Evolutionary conservation across 352 stramenopile species (phyloP), one percentile per base, ranked within the genome.

Genomic region (Pythium rhizo-oryzae): DNA sequence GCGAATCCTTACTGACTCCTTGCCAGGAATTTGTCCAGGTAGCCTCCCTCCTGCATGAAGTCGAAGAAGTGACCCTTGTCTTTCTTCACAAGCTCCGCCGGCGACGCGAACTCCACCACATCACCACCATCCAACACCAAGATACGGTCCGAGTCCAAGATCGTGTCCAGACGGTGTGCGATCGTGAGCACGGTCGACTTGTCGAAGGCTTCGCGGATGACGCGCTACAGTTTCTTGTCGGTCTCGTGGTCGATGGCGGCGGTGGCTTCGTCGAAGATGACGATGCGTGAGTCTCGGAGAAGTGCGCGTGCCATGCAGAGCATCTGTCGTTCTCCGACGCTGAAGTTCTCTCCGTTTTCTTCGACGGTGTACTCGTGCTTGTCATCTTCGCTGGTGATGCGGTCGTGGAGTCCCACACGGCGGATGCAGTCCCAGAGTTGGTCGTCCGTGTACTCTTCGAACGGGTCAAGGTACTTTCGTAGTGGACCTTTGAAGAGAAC

Each of bases 181-280:
- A 99, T 98, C 1, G 94, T 99, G 2, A 99, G 62, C 41, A 98
- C 77, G 0, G 97, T 99, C 19, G 85, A 98, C 13, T 86, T 62
- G 13, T 67, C 70, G 66, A 99, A 99, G 11, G 79, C 80, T 23
- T 67, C 67, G 21, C 79, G 82, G 65, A 98, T 97, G 16, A 91
- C 75, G 15, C 74, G 51, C 60, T 96, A 84, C 37, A 94, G 64
- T 15, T 44, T 33, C 6, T 54, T 23, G 58, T 88, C 83, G 0
- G 81, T 98, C 24, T 74, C 85, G 65, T 91, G 80, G 67, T 98
- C 92, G 19, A 97, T 77, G 8, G 77, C 55, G 0, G 80, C 75
- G 15, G 81, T 92, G 6, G 85, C 85, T 62, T 94, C 86, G 62
- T 94, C 85, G 72, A 94, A 71, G 1, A 97, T 77, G 4, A 98